Evolutionary conservation across 2,329 filamentous ascomycete species (phyloP).

Genomic region (Neofusicoccum kwambonambiense): DNA sequence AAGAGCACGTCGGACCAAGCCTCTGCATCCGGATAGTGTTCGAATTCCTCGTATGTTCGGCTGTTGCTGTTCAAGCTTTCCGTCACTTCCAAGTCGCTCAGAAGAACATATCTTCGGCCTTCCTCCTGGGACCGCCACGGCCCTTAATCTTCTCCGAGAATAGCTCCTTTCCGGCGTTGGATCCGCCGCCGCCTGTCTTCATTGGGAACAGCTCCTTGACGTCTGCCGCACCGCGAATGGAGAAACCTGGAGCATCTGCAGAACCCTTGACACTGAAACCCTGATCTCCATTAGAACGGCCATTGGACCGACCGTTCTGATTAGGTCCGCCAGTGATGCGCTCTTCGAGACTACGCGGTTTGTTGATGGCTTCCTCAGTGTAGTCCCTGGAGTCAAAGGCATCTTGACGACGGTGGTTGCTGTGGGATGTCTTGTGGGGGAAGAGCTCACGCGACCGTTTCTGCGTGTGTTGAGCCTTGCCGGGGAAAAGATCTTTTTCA

Average conservation of each 20-base stretch:
- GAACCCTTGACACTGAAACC: conserved; percentile 21
- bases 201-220: conserved; percentile 20
- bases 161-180: conserved; percentile 30
- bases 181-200: conserved; percentile 18
- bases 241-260: conserved; percentile 25
- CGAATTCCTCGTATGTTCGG: too few relatives aligned
- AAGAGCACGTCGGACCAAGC: too few relatives aligned
- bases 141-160: conserved; percentile 33
- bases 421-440: conserved; percentile 36
- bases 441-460: conserved; percentile 32
- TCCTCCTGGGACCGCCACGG: conserved; percentile 28
- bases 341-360: conserved; percentile 15
- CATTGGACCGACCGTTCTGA: not conserved
- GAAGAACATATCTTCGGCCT: conserved; percentile 29
- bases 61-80: too few relatives aligned
- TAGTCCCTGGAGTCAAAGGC: conserved; percentile 37
- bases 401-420: conserved; percentile 46
- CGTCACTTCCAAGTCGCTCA: not conserved
- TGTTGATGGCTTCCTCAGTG: conserved; percentile 22
- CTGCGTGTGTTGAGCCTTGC: conserved; percentile 21
- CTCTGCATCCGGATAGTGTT: too few relatives aligned
- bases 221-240: conserved; percentile 25
- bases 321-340: conserved; percentile 16
- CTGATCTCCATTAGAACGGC: not conserved
- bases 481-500: conserved; percentile 21